Evolutionary conservation across 169 alveolate species (phyloP).

Genomic region (Plasmodium vivax): DNA sequence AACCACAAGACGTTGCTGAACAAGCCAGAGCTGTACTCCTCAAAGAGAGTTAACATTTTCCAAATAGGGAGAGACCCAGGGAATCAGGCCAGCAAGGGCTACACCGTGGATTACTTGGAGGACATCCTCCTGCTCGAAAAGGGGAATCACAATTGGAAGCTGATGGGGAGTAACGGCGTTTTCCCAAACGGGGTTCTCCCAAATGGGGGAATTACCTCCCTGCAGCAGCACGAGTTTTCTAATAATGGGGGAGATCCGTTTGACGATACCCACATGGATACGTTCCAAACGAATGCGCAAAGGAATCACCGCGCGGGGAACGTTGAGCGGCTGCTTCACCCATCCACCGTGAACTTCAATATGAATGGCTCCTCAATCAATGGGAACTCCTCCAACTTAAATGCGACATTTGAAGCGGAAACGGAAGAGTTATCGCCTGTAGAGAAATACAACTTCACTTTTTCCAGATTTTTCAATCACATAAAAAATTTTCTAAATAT

Average conservation of each 20-base stretch:
- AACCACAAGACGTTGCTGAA: conserved; percentile 28
- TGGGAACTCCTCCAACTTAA: neutral
- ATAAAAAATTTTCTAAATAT: conserved; percentile 25
- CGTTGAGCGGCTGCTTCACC: conserved; percentile 1
- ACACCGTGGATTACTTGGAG: conserved; percentile 9
- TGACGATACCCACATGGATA: neutral
- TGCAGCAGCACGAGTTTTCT: neutral
- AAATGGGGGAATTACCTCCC: neutral
- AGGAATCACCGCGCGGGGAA: neutral
- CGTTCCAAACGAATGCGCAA: neutral
- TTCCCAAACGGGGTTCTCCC: neutral
- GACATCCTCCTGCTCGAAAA: conserved; percentile 40
- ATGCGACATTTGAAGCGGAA: neutral
- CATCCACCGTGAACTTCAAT: neutral
- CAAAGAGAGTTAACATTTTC: conserved; percentile 34
- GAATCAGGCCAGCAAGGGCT: neutral
- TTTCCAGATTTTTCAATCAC: neutral
- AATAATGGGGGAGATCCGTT: neutral
- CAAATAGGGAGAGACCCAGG: neutral
- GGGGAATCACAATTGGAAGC: neutral
- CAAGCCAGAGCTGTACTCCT: neutral
- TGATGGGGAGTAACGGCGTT: neutral
- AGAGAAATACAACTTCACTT: neutral
- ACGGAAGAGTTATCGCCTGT: neutral
- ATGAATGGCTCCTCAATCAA: conserved; percentile 3